Evolutionary conservation across 2,329 filamentous ascomycete genomes (phyloP).

Genomic region (Neoscytalidium dimidiatum): DNA sequence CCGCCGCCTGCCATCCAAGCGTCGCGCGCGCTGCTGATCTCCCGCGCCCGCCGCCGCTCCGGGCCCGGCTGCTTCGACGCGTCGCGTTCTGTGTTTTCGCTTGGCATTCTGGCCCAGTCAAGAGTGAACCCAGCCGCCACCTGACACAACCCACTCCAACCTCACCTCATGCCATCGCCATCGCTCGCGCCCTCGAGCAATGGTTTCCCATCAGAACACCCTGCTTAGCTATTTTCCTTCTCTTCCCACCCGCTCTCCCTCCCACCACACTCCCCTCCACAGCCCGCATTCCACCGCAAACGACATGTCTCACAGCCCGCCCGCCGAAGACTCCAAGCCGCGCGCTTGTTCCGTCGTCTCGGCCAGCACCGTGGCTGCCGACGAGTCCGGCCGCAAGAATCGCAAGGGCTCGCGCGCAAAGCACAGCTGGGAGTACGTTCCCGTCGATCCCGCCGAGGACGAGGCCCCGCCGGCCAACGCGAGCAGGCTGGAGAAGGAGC

Average conservation of each 20-base stretch:
- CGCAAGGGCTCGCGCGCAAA: slow-evolving; percentile 13
- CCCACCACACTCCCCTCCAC: background rate
- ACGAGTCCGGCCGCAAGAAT: background rate
- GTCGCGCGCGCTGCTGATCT: background rate
- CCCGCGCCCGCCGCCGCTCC: background rate
- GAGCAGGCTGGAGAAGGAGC: slow-evolving; percentile 15
- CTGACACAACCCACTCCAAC: slow-evolving; percentile 16
- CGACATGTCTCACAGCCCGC: slow-evolving; percentile 10
- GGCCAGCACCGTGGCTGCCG: slow-evolving; percentile 5
- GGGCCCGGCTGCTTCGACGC: background rate
- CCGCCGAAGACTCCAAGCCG: background rate
- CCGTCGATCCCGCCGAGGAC: slow-evolving; percentile 17
- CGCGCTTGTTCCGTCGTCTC: slow-evolving; percentile 6
- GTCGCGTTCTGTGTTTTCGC: slow-evolving; percentile 16
- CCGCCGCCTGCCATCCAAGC: background rate
- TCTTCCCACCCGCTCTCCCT: background rate
- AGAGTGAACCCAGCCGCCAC: slow-evolving; percentile 18
- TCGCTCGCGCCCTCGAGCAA: background rate
- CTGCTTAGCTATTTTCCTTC: slow-evolving; percentile 15
- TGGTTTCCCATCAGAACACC: slow-evolving; percentile 15
- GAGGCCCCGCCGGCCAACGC: slow-evolving; percentile 12
- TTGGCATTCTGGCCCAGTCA: slow-evolving; percentile 12
- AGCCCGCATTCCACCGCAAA: slow-evolving; percentile 10
- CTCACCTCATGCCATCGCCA: slow-evolving; percentile 7
- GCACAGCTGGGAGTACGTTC: slow-evolving; percentile 18